Percentiles rank a stretch among this genome's conserved stretches.
Conservation (phyloP, 495 filamentous ascomycete genomes). For the Tuber umbilicatum region DNA sequence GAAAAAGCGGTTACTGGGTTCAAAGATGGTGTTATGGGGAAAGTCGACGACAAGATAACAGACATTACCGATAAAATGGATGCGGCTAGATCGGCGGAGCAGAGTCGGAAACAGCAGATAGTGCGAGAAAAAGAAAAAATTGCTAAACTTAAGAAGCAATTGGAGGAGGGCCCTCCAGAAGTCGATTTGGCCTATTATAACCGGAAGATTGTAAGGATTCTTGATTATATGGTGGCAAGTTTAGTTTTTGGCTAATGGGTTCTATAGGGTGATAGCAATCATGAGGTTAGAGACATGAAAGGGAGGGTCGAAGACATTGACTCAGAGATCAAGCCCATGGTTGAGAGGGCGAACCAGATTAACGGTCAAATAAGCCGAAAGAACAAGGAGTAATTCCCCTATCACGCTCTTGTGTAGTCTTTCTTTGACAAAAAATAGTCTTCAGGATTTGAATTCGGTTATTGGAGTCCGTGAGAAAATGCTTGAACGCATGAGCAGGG, state of each 20-base stretch:
- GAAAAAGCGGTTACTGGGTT: slow-evolving; percentile 50
- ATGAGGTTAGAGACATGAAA: slow-evolving; percentile 47
- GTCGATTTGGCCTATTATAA: slow-evolving; percentile 52
- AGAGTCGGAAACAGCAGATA: slow-evolving; percentile 50
- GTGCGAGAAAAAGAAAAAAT: slow-evolving; percentile 43
- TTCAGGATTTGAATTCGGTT: slow-evolving; percentile 63
- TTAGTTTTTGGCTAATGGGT: slow-evolving; percentile 15
- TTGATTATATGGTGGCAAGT: neutral
- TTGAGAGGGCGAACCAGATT: slow-evolving; percentile 33
- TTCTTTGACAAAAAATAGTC: slow-evolving; percentile 12
- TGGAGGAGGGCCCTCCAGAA: slow-evolving; percentile 47
- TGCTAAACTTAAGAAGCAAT: slow-evolving; percentile 43
- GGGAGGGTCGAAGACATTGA: slow-evolving; percentile 41
- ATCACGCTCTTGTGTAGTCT: neutral
- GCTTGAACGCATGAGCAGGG: slow-evolving; percentile 52
- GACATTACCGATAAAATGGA: slow-evolving; percentile 52
- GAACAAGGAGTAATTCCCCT: slow-evolving; percentile 43
- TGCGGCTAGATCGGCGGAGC: slow-evolving; percentile 52
- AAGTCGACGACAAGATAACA: slow-evolving; percentile 51
- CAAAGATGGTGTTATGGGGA: slow-evolving; percentile 51
- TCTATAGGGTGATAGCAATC: slow-evolving; percentile 48
- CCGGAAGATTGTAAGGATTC: slow-evolving; percentile 50
- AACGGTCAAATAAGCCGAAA: slow-evolving; percentile 42
- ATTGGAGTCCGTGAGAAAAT: slow-evolving; percentile 65
- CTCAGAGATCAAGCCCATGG: slow-evolving; percentile 41